phyloP scores from a whole-genome alignment of 2,329 filamentous ascomycete species.

The Hypomyces rosellus region DNA sequence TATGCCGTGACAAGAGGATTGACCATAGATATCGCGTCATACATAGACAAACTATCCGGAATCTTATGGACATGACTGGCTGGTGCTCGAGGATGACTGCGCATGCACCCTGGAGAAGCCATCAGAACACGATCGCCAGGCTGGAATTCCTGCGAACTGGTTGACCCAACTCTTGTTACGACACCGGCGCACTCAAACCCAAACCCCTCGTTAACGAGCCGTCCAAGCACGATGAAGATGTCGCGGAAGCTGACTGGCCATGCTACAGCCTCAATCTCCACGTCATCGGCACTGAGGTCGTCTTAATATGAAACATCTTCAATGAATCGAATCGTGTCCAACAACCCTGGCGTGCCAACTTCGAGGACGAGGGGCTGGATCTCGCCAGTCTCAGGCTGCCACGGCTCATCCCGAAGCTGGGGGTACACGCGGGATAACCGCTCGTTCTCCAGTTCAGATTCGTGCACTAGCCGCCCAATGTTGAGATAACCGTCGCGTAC shows the following conservation, averaged over 20 bases:
- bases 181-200: conserved; percentile 19
- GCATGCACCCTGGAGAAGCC: conserved; percentile 5
- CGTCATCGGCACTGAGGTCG: conserved; percentile 12
- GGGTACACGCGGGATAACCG: conserved; percentile 7
- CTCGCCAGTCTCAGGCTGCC: conserved; percentile 4
- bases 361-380: conserved; percentile 14
- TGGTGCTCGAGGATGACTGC: conserved; percentile 3
- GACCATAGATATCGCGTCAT: too few relatives aligned
- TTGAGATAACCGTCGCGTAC: background rate
- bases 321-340: conserved; percentile 21
- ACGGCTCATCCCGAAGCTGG: background rate
- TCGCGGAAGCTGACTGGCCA: conserved; percentile 18
- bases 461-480: background rate
- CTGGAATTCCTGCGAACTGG: conserved; percentile 8
- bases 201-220: conserved; percentile 2
- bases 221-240: conserved; percentile 13
- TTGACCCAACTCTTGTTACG: conserved; percentile 16
- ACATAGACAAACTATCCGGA: too few relatives aligned
- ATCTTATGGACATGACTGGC: conserved; percentile 21
- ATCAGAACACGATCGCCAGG: conserved; percentile 20
- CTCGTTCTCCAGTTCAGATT: conserved; percentile 5
- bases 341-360: conserved; percentile 16
- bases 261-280: conserved; percentile 19
- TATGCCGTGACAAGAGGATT: conserved; percentile 27
- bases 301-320: conserved; percentile 11